phyloP scores from a whole-genome alignment of 306 rosid species.

The Neltuma alba region DNA sequence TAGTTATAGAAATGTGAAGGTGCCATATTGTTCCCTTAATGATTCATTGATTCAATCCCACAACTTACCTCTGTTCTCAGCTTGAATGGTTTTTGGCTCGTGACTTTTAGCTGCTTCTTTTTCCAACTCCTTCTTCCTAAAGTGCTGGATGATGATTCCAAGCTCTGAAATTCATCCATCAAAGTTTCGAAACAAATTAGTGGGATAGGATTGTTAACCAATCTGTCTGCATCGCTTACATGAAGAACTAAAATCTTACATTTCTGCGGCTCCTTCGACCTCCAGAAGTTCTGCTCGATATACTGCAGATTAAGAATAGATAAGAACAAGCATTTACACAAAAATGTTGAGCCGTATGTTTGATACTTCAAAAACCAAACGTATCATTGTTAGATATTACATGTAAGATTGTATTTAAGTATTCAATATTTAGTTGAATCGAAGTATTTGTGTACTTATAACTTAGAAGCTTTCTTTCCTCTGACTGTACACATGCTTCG shows the following conservation, averaged over 20 bases:
- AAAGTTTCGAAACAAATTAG: conserved; percentile 10
- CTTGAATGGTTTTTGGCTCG: conserved; percentile 83
- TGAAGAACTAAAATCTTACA: conserved; percentile 55
- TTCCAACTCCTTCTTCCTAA: conserved; percentile 80
- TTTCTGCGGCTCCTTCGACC: conserved; percentile 80
- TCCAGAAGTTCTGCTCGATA: conserved; percentile 64
- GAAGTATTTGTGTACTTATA: not conserved
- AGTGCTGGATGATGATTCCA: conserved; percentile 54
- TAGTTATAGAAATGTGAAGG: not conserved
- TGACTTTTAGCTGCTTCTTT: conserved; percentile 66
- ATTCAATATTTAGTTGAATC: not conserved
- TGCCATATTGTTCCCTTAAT: not conserved
- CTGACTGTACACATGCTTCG: not conserved
- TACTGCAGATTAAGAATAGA: conserved; percentile 43
- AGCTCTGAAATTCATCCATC: conserved; percentile 58
- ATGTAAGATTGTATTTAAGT: not conserved
- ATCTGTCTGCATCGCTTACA: not conserved
- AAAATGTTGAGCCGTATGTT: not conserved
- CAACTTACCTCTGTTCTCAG: conserved; percentile 83
- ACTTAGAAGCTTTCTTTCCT: not conserved
- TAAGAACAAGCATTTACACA: conserved; percentile 31
- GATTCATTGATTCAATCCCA: not conserved
- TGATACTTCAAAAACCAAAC: not conserved
- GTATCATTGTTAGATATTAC: not conserved
- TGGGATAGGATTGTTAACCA: conserved; percentile 18